These are phyloP conservation scores for Rhododendron molle DNA, from an alignment of 148 eudicot genomes.

Conservation along the genomic window DNA sequence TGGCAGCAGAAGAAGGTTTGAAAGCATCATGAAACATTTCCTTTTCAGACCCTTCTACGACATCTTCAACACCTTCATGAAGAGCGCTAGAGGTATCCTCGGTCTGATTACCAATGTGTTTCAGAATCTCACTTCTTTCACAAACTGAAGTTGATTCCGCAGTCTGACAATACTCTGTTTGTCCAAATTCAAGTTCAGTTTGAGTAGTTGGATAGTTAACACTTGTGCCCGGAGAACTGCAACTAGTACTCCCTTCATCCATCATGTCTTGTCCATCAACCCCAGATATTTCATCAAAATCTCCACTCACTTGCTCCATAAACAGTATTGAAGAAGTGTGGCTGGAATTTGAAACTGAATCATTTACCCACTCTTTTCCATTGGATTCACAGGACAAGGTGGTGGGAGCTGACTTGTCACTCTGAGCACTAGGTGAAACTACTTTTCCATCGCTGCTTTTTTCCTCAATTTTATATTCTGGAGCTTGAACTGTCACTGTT, in stretches of 20 bases:
- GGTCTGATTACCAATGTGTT: slow-evolving; percentile 9
- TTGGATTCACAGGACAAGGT: slow-evolving; percentile 9
- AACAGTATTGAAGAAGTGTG: slow-evolving; percentile 1
- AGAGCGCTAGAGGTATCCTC: slow-evolving; percentile 1
- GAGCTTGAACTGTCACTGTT: slow-evolving; percentile 20
- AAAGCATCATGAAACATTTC: slow-evolving; percentile 18
- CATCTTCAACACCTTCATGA: slow-evolving; percentile 18
- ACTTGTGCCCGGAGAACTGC: not conserved
- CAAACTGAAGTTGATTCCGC: slow-evolving; percentile 14
- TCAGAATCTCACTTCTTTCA: slow-evolving; percentile 16
- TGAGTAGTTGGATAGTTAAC: slow-evolving; percentile 12
- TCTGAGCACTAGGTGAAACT: slow-evolving; percentile 11
- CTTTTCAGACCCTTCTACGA: slow-evolving; percentile 20
- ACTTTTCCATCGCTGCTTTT: slow-evolving; percentile 4
- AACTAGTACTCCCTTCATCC: slow-evolving; percentile 14
- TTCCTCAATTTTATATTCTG: slow-evolving; percentile 19
- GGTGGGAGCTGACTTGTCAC: slow-evolving; percentile 21
- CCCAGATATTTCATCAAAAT: slow-evolving; percentile 3
- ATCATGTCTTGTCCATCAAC: slow-evolving; percentile 20
- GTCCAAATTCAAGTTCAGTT: slow-evolving; percentile 9
- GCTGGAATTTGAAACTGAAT: slow-evolving; percentile 7
- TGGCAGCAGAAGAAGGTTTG: slow-evolving; percentile 21
- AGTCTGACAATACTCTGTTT: slow-evolving; percentile 15
- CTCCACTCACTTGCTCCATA: slow-evolving; percentile 7
- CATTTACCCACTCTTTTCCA: slow-evolving; percentile 1